phyloP scores from a whole-genome alignment of 208 protist genomes.

The Crithidia expoeki region DNA sequence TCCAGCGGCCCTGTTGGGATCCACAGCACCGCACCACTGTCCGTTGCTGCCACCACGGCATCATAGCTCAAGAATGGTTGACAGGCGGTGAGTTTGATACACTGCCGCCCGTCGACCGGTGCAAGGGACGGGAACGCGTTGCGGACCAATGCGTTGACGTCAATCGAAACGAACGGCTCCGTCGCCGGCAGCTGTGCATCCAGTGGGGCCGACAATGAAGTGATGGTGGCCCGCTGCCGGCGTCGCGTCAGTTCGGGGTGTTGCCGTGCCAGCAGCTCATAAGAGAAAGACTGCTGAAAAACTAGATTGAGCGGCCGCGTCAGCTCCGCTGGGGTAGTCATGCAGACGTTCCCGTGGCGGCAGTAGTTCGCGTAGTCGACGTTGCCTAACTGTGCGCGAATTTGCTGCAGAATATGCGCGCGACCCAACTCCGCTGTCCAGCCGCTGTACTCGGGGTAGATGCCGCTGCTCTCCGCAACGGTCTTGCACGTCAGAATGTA shows the following conservation, averaged over 20 bases:
- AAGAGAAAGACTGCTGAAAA: constrained; percentile 68
- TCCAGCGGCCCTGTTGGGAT: constrained; percentile 38
- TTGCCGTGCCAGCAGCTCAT: constrained; percentile 50
- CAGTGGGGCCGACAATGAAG: constrained; percentile 47
- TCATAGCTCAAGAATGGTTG: constrained; percentile 69
- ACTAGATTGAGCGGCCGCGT: constrained; percentile 47
- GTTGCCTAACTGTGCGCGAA: constrained; percentile 53
- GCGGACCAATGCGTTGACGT: constrained; percentile 50
- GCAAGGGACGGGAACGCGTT: constrained; percentile 18
- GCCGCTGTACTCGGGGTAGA: constrained; percentile 75
- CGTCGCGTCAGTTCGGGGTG: constrained; percentile 34
- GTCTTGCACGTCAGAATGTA: constrained; percentile 86
- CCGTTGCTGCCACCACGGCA: constrained; percentile 61
- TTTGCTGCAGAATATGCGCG: constrained; percentile 62
- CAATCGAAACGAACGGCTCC: constrained; percentile 56
- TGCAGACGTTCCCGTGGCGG: constrained; percentile 53
- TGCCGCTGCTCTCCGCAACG: constrained; percentile 59
- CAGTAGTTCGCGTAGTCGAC: constrained; percentile 58
- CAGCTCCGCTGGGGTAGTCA: constrained; percentile 19
- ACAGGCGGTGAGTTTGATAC: constrained; percentile 59
- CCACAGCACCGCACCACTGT: constrained; percentile 67
- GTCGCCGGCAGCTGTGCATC: constrained; percentile 60
- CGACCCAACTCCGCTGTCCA: constrained; percentile 78
- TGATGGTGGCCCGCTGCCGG: constrained; percentile 27
- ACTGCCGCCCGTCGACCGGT: constrained; percentile 22